Evolutionary conservation across 208 protist genomes (phyloP).

Genomic region (Endotrypanum monterogeii): DNA sequence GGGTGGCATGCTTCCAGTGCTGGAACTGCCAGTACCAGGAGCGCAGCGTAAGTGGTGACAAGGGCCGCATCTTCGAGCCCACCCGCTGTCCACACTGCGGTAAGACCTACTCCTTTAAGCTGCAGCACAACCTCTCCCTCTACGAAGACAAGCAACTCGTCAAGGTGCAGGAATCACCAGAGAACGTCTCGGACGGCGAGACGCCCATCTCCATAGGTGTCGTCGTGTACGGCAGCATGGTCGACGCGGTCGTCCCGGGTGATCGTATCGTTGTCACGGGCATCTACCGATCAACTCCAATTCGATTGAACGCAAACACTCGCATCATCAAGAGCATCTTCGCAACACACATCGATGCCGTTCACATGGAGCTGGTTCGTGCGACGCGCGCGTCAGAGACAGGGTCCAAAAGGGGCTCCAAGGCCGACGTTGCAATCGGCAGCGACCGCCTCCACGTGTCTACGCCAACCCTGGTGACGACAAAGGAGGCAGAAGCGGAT

Average conservation of each 20-base stretch:
- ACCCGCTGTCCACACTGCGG: constrained; percentile 93
- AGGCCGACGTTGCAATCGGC: constrained; percentile 13
- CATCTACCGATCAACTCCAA: constrained; percentile 95
- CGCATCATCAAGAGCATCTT: constrained; percentile 95
- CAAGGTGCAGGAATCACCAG: constrained; percentile 98
- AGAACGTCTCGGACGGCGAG: constrained; percentile 98
- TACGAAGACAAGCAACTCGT: constrained; percentile 98
- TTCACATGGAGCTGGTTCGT: constrained; percentile 95
- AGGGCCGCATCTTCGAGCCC: constrained; percentile 96
- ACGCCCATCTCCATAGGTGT: constrained; percentile 98
- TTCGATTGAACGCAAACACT: constrained; percentile 94
- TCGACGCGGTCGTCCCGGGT: constrained; percentile 96
- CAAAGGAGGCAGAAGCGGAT: constrained; percentile 11
- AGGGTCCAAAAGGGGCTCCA: not conserved
- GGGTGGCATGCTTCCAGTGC: constrained; percentile 96
- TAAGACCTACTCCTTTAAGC: constrained; percentile 79
- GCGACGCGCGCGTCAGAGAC: constrained; percentile 17
- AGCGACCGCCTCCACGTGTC: constrained; percentile 13
- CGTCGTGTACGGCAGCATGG: constrained; percentile 94
- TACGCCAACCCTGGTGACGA: constrained; percentile 16
- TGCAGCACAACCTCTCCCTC: constrained; percentile 96
- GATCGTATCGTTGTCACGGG: constrained; percentile 98
- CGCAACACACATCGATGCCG: constrained; percentile 96
- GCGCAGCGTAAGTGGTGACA: constrained; percentile 76
- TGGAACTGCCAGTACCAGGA: constrained; percentile 89